Percentiles rank a stretch among this genome's conserved stretches.
Evolutionary conservation across 768 basidiomycete species (phyloP).

Genomic region (Pulveroboletus sp.): DNA sequence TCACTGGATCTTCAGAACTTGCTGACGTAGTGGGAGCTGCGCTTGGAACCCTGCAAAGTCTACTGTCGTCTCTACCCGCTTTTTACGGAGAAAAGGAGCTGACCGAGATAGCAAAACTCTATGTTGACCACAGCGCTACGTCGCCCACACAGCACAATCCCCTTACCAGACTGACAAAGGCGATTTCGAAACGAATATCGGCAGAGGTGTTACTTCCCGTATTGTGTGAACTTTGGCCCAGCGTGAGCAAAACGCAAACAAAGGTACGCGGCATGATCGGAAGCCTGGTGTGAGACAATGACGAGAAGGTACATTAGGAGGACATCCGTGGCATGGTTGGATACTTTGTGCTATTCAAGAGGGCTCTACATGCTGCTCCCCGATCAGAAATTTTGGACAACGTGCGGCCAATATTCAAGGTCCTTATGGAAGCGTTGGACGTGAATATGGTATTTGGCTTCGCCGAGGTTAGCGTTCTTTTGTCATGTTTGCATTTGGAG

Average conservation of each 20-base stretch:
- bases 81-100: conserved; percentile 73
- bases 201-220: conserved; percentile 64
- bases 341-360: conserved; percentile 68
- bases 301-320: conserved; percentile 16
- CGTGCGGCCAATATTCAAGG: conserved; percentile 63
- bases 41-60: conserved; percentile 53
- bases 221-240: conserved; percentile 54
- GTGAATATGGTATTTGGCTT: conserved; percentile 33
- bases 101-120: conserved; percentile 49
- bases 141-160: conserved; percentile 21
- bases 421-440: conserved; percentile 78
- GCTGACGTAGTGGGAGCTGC: conserved; percentile 31
- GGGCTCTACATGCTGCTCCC: conserved; percentile 58
- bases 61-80: conserved; percentile 71
- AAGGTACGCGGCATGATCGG: conserved; percentile 29
- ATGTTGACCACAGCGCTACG: conserved; percentile 40
- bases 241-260: conserved; percentile 31
- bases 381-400: conserved; percentile 62
- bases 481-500: not conserved
- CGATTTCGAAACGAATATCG: conserved; percentile 65
- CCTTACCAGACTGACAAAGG: conserved; percentile 47
- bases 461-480: conserved; percentile 24
- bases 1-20: conserved; percentile 23
- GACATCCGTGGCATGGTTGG: conserved; percentile 24
- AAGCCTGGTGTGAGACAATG: not conserved